Evolutionary conservation across 2,329 filamentous ascomycete genomes (phyloP), one percentile per base, ranked within the genome.

Genomic region (Tolypocladium tundrense): DNA sequence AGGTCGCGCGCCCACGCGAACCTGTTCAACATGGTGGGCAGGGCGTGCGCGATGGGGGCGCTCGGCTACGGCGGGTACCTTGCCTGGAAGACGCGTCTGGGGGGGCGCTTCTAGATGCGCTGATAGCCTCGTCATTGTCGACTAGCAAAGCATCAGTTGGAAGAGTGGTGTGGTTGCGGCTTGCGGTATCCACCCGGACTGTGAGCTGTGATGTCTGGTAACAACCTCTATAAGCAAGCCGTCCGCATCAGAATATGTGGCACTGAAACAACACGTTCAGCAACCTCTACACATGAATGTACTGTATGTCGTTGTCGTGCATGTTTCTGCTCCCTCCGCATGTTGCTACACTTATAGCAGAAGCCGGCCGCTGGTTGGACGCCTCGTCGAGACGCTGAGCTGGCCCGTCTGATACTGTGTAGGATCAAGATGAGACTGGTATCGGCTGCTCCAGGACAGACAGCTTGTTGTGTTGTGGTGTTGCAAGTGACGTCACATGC

Each of bases 61-160:
- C 53, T 66, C 48, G 70, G 65, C 40, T 72, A 68, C 53, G 68
- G 59, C 45, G 64, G 66, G 27, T 71, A 70, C 60, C 60, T 67
- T 39, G 37, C 37, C 4, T 71, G 67, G 67, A 69, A 59, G 59
- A 67, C 58, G 35, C 65, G 70, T 8, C 60, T 71, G 19, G 65
- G 67, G 9, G 56, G 58, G 31, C 45, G 43, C 4, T 33, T 60
- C 13, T 58, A 39, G 52, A 13, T 13, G 21, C n/a, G 10, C 2
- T 41, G 39, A 1, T 14, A 14, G 35, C 37, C 37, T 39, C 37
- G 14, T 5, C 37, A 9, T 11, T 7, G 3, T 39, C 3, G 4
- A 39, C 37, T 11, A 6, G 7, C 13, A 39, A 16, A 39, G 5
- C 13, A 31, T 31, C 19, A 11, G 45, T n/a, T 33, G 11, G 13